These are phyloP conservation scores for Phytopythium aichiense DNA, from an alignment of 352 stramenopile genomes.

Conservation along the genomic window DNA sequence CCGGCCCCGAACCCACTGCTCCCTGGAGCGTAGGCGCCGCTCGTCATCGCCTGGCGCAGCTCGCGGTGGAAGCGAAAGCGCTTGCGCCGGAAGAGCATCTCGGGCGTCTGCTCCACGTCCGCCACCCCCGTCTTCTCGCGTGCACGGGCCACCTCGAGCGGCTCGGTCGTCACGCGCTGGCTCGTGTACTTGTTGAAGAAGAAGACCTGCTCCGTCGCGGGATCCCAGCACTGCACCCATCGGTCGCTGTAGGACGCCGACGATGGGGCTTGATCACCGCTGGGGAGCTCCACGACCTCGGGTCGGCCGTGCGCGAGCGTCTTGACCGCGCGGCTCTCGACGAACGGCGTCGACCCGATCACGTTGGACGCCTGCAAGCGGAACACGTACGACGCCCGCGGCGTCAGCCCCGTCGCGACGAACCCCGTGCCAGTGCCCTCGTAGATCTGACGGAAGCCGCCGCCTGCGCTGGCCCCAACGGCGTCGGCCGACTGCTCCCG, in stretches of 20 bases:
- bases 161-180: constrained; percentile 59
- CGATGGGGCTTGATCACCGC: constrained; percentile 21
- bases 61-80: constrained; percentile 83
- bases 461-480: not conserved
- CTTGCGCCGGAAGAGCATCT: constrained; percentile 84
- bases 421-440: constrained; percentile 62
- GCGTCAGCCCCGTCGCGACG: constrained; percentile 36
- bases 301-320: constrained; percentile 52
- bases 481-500: constrained; percentile 23
- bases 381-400: constrained; percentile 58
- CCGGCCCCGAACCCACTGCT: constrained; percentile 21
- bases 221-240: constrained; percentile 88
- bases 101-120: constrained; percentile 56
- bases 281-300: constrained; percentile 66
- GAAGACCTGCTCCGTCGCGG: constrained; percentile 80
- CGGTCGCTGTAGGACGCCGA: constrained; percentile 28
- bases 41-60: constrained; percentile 39
- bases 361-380: constrained; percentile 68
- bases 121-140: constrained; percentile 34
- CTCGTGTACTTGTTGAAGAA: constrained; percentile 88
- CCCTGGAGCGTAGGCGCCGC: constrained; percentile 2
- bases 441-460: constrained; percentile 44
- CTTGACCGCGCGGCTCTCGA: constrained; percentile 58
- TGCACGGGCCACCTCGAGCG: constrained; percentile 36
- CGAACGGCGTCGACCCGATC: constrained; percentile 50